phyloP scores from a whole-genome alignment of 345 rosid species.

The Passiflora organensis region DNA sequence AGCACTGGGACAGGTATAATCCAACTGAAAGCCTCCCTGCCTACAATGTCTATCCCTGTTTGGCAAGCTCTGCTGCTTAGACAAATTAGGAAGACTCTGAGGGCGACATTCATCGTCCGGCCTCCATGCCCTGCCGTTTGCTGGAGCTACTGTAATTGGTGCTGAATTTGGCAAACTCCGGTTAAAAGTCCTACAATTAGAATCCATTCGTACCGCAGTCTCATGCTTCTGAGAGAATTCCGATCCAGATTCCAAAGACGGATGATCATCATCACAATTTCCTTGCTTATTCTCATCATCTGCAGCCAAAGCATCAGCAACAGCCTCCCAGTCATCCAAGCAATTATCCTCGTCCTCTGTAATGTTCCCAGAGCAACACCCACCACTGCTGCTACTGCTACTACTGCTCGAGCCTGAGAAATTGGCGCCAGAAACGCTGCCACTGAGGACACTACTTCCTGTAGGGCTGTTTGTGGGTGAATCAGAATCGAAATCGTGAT shows the following conservation, averaged over 20 bases:
- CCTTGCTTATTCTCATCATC: constrained; percentile 38
- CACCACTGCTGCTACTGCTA: constrained; percentile 63
- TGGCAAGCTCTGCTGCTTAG: constrained; percentile 61
- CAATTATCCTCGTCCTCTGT: constrained; percentile 69
- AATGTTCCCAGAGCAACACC: constrained; percentile 76
- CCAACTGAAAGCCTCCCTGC: constrained; percentile 43
- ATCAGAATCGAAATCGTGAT: constrained; percentile 53
- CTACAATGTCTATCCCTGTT: constrained; percentile 36
- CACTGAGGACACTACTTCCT: constrained; percentile 26
- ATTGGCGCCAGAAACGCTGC: constrained; percentile 42
- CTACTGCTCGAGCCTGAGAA: constrained; percentile 37
- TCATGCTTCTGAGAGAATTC: constrained; percentile 19
- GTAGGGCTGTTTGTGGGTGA: constrained; percentile 55
- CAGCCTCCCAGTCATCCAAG: constrained; percentile 95
- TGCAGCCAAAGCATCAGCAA: constrained; percentile 92
- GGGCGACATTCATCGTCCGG: constrained; percentile 75
- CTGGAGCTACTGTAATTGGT: constrained; percentile 13
- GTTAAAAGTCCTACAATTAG: not conserved
- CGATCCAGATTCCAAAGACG: constrained; percentile 15
- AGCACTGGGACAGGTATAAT: constrained; percentile 26
- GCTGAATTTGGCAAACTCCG: too few relatives aligned
- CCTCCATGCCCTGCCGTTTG: constrained; percentile 68
- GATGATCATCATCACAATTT: constrained; percentile 25
- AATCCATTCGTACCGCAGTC: constrained; percentile 18
- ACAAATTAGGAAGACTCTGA: constrained; percentile 69